phyloP scores from a whole-genome alignment of 208 protist species.

The Wallacemonas sp. region DNA sequence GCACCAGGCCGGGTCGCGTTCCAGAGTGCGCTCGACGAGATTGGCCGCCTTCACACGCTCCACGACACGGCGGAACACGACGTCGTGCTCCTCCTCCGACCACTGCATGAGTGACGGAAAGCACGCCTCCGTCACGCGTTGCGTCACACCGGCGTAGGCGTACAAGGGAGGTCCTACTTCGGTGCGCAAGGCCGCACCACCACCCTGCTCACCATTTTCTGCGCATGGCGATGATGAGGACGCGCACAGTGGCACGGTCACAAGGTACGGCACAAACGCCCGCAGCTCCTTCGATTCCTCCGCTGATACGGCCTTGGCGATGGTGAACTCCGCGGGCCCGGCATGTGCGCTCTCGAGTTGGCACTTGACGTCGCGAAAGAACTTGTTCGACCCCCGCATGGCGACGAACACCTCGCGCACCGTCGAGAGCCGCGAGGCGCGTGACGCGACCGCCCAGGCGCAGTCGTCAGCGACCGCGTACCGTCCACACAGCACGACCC shows the following conservation, averaged over 20 bases:
- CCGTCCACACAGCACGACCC: slow-evolving; percentile 78
- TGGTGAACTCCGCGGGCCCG: slow-evolving; percentile 37
- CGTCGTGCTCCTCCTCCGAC: slow-evolving; percentile 61
- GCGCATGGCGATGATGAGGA: too few relatives aligned
- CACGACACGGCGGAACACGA: slow-evolving; percentile 43
- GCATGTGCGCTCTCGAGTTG: slow-evolving; percentile 28
- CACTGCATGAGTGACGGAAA: slow-evolving; percentile 75
- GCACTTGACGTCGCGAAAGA: slow-evolving; percentile 61
- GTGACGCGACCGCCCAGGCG: slow-evolving; percentile 73
- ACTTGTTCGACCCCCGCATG: slow-evolving; percentile 83
- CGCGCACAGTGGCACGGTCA: slow-evolving; percentile 14
- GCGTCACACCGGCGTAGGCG: slow-evolving; percentile 55
- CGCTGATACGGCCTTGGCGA: slow-evolving; percentile 57
- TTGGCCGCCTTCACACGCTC: slow-evolving; percentile 40
- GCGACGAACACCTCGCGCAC: slow-evolving; percentile 74
- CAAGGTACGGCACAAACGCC: slow-evolving; percentile 66
- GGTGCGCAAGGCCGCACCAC: too few relatives aligned
- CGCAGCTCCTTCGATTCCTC: slow-evolving; percentile 66
- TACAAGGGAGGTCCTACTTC: slow-evolving; percentile 12
- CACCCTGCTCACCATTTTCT: too few relatives aligned
- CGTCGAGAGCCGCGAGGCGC: slow-evolving; percentile 43
- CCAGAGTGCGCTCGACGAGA: slow-evolving; percentile 49
- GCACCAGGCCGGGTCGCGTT: slow-evolving; percentile 32
- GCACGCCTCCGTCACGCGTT: slow-evolving; percentile 81
- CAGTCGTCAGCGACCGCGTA: slow-evolving; percentile 82